Conservation (phyloP, 2,329 filamentous ascomycete genomes). For the Microcyclosporella mali region DNA sequence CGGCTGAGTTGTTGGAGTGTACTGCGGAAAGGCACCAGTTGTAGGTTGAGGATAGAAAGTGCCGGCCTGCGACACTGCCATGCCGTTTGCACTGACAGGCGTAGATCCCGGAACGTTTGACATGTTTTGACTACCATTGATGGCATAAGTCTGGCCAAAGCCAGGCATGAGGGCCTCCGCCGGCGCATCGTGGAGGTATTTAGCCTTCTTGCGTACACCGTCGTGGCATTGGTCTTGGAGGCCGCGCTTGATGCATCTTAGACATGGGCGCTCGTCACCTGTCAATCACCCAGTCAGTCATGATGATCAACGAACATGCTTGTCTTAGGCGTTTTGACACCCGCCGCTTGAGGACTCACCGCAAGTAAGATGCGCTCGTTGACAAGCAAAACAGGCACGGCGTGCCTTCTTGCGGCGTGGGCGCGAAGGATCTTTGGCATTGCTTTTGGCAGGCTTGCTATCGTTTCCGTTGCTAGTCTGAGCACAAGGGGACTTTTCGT, state of each 20-base stretch:
- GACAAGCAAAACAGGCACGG: slow-evolving; percentile 92
- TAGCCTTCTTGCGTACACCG: slow-evolving; percentile 95
- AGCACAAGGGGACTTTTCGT: slow-evolving; percentile 29
- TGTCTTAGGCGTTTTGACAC: neutral
- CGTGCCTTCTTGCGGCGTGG: slow-evolving; percentile 93
- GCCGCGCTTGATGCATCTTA: slow-evolving; percentile 87
- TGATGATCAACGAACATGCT: slow-evolving; percentile 6
- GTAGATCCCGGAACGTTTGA: slow-evolving; percentile 15
- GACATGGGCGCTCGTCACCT: slow-evolving; percentile 94
- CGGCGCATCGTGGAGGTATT: slow-evolving; percentile 95
- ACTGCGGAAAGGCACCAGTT: slow-evolving; percentile 36
- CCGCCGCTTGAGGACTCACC: slow-evolving; percentile 58
- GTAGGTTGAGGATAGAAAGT: slow-evolving; percentile 41
- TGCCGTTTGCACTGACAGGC: slow-evolving; percentile 12
- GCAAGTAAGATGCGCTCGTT: slow-evolving; percentile 94
- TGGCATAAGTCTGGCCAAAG: slow-evolving; percentile 59
- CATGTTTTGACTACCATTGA: slow-evolving; percentile 21
- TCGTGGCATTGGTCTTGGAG: slow-evolving; percentile 90
- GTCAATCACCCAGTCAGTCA: slow-evolving; percentile 17
- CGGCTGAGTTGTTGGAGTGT: slow-evolving; percentile 26
- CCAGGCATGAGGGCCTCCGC: slow-evolving; percentile 85
- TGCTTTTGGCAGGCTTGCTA: slow-evolving; percentile 29
- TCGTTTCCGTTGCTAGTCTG: slow-evolving; percentile 27
- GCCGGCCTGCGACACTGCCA: slow-evolving; percentile 27
- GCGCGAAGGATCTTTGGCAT: slow-evolving; percentile 80